Evolutionary conservation across 2,329 filamentous ascomycete species (phyloP), one percentile per base, ranked within the genome.

Genomic region (Magnaporthiopsis rhizophila): DNA sequence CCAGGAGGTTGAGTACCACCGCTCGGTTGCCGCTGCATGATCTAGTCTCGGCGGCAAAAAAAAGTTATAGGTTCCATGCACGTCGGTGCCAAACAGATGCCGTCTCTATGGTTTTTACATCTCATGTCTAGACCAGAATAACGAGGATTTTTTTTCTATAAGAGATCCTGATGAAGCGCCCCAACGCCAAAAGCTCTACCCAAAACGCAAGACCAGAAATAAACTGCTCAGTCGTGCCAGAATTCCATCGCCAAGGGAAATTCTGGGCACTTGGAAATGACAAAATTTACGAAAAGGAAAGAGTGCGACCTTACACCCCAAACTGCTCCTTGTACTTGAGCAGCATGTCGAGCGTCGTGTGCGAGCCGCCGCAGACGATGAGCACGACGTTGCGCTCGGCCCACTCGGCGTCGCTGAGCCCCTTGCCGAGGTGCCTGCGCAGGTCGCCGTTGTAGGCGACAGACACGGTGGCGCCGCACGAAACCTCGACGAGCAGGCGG

Each of bases 401-500:
- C 76, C 83, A 87, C 67, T 91, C 82, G 45, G 83, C 82, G 38
- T 85, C 83, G 1, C 75, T 74, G 62, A 84, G 62, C 0, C 75
- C 79, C 61, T 75, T 70, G 0, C 88, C 85, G 0, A 92, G 77
- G 12, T 86, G 77, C 69, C 81, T 79, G 71, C 87, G 82, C 71
- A 96, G 72, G 57, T 83, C 75, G 0, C 83, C 86, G 57, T 84
- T 84, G 70, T 91, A 92, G 65, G 81, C 86, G 3, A 85, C 74
- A 1, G 89, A 91, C 15, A 96, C 76, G 63, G 89, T 89, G 7
- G 94, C 92, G 0, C 93, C 92, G 73, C 94, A 97, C 0, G 92
- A 87, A 50, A 89, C 80, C 78, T 98, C 94, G 3, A 97, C 91
- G 65, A 97, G 79, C 65, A 94, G 77, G 32, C 89, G 80, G 69